phyloP scores from a whole-genome alignment of 2,329 filamentous ascomycete species.

The Xylaria sp. region DNA sequence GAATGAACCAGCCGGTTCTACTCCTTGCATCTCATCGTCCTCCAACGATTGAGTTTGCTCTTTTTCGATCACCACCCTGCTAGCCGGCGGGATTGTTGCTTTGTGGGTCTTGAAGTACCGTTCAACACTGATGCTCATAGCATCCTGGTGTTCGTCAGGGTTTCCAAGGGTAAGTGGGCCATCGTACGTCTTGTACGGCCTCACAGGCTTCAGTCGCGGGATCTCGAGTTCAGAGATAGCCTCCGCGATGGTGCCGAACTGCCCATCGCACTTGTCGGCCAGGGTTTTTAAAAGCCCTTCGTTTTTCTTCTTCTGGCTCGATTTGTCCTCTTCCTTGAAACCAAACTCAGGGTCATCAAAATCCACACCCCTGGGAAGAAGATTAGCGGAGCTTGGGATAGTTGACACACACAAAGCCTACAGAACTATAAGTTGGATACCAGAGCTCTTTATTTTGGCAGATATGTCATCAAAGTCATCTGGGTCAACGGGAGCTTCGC shows the following conservation, averaged over 20 bases:
- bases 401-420: slow-evolving; percentile 49
- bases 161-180: slow-evolving; percentile 82
- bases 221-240: slow-evolving; percentile 79
- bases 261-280: slow-evolving; percentile 68
- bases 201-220: slow-evolving; percentile 75
- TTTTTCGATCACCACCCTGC: slow-evolving; percentile 66
- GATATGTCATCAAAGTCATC: slow-evolving; percentile 73
- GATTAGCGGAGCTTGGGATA: slow-evolving; percentile 2
- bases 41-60: slow-evolving; percentile 57
- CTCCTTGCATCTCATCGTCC: slow-evolving; percentile 51
- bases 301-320: slow-evolving; percentile 71
- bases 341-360: slow-evolving; percentile 92
- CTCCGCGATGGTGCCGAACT: slow-evolving; percentile 83
- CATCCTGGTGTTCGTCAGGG: slow-evolving; percentile 69
- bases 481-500: slow-evolving; percentile 69
- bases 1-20: slow-evolving; percentile 54
- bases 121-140: slow-evolving; percentile 83
- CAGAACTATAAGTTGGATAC: slow-evolving; percentile 80
- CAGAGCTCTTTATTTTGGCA: slow-evolving; percentile 71
- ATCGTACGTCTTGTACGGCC: slow-evolving; percentile 77
- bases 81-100: slow-evolving; percentile 74
- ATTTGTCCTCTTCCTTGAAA: slow-evolving; percentile 89
- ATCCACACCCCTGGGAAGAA: slow-evolving; percentile 71
- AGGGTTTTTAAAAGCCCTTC: slow-evolving; percentile 70
- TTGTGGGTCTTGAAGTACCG: slow-evolving; percentile 86